Conservation (phyloP, 192 early-diverging fungal genomes). For the Mortierella hygrophila region DNA sequence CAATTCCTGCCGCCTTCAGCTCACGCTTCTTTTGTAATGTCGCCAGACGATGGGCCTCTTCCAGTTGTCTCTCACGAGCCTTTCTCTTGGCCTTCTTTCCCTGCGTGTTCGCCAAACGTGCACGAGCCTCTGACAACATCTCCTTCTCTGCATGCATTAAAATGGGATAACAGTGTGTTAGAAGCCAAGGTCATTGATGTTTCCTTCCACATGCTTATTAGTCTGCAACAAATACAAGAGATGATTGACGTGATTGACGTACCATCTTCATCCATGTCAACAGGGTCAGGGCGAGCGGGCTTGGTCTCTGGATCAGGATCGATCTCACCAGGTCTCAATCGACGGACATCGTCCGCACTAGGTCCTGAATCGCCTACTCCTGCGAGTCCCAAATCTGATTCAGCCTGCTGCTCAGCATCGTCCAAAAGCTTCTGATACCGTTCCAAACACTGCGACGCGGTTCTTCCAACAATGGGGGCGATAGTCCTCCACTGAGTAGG, state of each 20-base stretch:
- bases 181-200: background rate
- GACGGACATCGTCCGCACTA: constrained; percentile 87
- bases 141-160: constrained; percentile 83
- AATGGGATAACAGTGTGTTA: background rate
- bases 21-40: constrained; percentile 94
- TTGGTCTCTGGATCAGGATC: constrained; percentile 97
- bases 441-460: constrained; percentile 96
- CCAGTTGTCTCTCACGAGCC: constrained; percentile 96
- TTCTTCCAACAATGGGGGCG: constrained; percentile 97
- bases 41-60: constrained; percentile 93
- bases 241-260: background rate
- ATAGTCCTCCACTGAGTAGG: constrained; percentile 99
- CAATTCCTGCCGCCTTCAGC: constrained; percentile 98
- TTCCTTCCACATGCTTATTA: background rate
- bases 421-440: constrained; percentile 95
- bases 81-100: constrained; percentile 99
- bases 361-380: constrained; percentile 81
- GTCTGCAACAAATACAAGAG: background rate
- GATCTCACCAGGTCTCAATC: constrained; percentile 94
- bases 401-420: constrained; percentile 92
- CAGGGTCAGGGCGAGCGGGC: constrained; percentile 97
- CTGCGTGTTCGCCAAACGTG: constrained; percentile 98
- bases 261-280: constrained; percentile 98
- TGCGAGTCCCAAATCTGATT: constrained; percentile 70
- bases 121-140: constrained; percentile 98